Evolutionary conservation across 2,329 filamentous ascomycete species (phyloP), one percentile per base, ranked within the genome.

Genomic region (Fusarium hostae): DNA sequence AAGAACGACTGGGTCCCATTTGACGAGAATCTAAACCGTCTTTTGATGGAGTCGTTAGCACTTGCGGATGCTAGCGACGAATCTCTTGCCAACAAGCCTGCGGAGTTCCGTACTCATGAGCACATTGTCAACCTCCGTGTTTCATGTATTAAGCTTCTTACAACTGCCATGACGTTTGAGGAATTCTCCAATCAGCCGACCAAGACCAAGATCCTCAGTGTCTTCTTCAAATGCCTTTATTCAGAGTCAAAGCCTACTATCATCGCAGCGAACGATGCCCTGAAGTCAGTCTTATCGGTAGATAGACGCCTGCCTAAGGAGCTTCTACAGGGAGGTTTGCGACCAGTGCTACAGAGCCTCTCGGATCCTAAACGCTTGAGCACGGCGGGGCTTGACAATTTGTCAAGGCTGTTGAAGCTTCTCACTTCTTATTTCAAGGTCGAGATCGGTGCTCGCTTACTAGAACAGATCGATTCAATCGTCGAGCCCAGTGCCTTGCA

Each of bases 361-460:
- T 95, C 97, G 73, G 96, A 99, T 78, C 93, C 95, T 0, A 94
- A 97, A 79, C 91, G 95, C 63, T 85, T 99, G 24, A 97, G 91
- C 24, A 93, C 95, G 1, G 92, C 95, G 75, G 95, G 95, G 5
- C 85, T 99, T 8, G 95, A 98, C 79, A 97, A 97, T 30, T 85
- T 99, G 35, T 95, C 95, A 22, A 90, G 95, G 41, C 86, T 99
- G 3, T 83, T 99, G 66, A 95, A 96, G 71, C 86, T 99, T 4
- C 85, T 99, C 22, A 99, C 95, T 0, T 98, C 96, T 66, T 99
- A 99, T 80, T 99, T 99, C 83, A 99, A 99, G 82, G 95, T 98
- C 2, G 96, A 99, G 79, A 99, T 99, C 59, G 97, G 96, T 10
- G 89, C 94, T 26, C 90, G 96, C 28, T 84, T 99, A n/a, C 86